Evolutionary conservation across 2,329 filamentous ascomycete species (phyloP), one percentile per base, ranked within the genome.

Genomic region (Xylaria sp.): DNA sequence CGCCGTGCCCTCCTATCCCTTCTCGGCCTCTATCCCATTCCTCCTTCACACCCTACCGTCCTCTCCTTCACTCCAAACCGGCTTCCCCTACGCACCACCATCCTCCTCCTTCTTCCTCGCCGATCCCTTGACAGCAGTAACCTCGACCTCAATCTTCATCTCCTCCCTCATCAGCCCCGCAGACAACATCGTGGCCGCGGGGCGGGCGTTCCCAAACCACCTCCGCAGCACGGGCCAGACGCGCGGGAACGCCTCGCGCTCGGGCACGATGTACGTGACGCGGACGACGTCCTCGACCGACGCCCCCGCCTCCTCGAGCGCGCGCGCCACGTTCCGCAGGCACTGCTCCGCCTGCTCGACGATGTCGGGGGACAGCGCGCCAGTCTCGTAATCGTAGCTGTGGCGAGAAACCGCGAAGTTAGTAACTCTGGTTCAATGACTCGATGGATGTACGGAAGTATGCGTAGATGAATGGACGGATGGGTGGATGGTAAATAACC

Each of bases 101-200:
- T 27, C 54, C 2, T 57, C 54, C 24, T 48, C 65, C 53, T 55
- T 24, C 51, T 65, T 50, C 55, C 64, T 66, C 17, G 61, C 68
- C 36, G 66, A 69, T 8, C 69, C 69, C 61, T 39, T 68, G 2
- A 71, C 54, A 12, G 67, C 69, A 30, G 69, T 70, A 32, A 71
- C 67, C 64, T 71, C 64, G 32, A 71, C 47, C 64, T 71, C 69
- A 21, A 71, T 65, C 67, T 57, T 53, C 64, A 71, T 70, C 64
- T 68, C 64, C 50, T 69, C 64, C 53, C 34, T 60, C 67, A 71
- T 69, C 3, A 71, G 67, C 3, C 69, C 69, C 0, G 67, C 64
- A 0, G 61, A 61, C 7, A 71, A 21, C 69, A 71, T 71, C 39
- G 67, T 71, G n/a, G 67, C 67, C 9, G 67, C 68, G n/a, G 69